Conservation (phyloP, 768 basidiomycete species). For the Dictyophora rubrovolvata region DNA sequence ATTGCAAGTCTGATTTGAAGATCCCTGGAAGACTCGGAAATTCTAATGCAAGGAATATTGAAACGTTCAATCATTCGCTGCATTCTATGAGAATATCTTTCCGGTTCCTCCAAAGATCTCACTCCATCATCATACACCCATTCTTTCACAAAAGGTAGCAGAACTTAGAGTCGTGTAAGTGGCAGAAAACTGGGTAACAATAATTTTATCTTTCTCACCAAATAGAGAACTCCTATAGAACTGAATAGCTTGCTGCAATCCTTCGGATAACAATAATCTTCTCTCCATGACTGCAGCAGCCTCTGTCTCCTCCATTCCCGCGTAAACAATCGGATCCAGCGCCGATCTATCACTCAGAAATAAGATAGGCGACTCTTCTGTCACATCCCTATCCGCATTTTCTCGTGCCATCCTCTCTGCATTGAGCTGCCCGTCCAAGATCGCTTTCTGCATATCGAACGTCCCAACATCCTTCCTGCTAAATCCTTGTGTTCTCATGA, state of each 20-base stretch:
- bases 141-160: conserved; percentile 44
- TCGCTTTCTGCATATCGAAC: conserved; percentile 53
- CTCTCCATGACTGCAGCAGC: conserved; percentile 30
- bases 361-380: conserved; percentile 18
- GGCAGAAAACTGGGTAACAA: no score
- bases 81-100: no score
- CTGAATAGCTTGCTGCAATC: conserved; percentile 33
- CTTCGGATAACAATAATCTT: conserved; percentile 24
- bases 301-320: conserved; percentile 23
- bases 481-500: conserved; percentile 46
- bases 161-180: conserved; percentile 17
- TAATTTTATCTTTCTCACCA: neutral
- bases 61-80: no score
- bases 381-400: conserved; percentile 8
- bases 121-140: conserved; percentile 60
- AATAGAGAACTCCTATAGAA: conserved; percentile 38
- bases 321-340: conserved; percentile 56
- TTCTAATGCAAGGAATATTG: no score
- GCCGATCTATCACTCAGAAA: conserved; percentile 56
- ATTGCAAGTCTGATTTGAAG: no score
- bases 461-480: conserved; percentile 38
- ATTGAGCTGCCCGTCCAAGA: conserved; percentile 45
- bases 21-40: no score
- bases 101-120: conserved; percentile 37
- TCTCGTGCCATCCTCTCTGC: conserved; percentile 30